These are phyloP conservation scores for Pisolithus microcarpus DNA, from an alignment of 768 basidiomycete species.

Conservation along the genomic window DNA sequence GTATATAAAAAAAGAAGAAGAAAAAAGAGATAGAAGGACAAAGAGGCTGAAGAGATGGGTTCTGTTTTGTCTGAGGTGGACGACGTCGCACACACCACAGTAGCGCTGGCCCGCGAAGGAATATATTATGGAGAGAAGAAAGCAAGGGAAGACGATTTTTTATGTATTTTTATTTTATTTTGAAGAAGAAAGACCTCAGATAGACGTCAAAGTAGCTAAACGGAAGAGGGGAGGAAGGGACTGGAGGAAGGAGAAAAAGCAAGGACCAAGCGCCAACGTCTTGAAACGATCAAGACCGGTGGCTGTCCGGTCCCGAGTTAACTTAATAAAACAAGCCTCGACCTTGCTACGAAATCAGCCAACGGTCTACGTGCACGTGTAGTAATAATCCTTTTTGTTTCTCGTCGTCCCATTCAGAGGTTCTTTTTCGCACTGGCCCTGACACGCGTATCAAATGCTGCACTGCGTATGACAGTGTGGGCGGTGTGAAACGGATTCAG, in stretches of 20 bases:
- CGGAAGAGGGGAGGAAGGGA: constrained; percentile 10
- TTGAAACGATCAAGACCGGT: not conserved
- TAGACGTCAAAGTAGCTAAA: constrained; percentile 7
- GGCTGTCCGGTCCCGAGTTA: constrained; percentile 6
- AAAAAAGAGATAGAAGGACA: no score
- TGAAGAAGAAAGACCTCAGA: not conserved
- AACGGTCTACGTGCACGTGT: not conserved
- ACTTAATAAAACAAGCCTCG: not conserved
- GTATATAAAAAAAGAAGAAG: constrained; percentile 10
- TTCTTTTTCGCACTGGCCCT: constrained; percentile 82
- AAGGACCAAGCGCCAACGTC: constrained; percentile 16
- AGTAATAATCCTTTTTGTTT: constrained; percentile 1
- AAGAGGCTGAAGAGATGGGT: constrained; percentile 1
- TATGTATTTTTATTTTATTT: constrained; percentile 6
- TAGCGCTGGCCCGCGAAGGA: constrained; percentile 6
- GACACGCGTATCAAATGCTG: constrained; percentile 76
- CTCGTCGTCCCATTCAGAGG: constrained; percentile 32
- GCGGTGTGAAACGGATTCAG: constrained; percentile 96
- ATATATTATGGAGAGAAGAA: constrained; percentile 13
- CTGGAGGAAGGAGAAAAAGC: constrained; percentile 29
- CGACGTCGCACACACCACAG: constrained; percentile 2
- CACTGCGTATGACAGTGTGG: constrained; percentile 74
- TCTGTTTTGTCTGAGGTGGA: constrained; percentile 3
- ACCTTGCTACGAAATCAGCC: not conserved
- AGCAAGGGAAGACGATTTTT: constrained; percentile 2